phyloP scores from a whole-genome alignment of 1,139 yeast species.

The Groenewaldozyma sp. region DNA sequence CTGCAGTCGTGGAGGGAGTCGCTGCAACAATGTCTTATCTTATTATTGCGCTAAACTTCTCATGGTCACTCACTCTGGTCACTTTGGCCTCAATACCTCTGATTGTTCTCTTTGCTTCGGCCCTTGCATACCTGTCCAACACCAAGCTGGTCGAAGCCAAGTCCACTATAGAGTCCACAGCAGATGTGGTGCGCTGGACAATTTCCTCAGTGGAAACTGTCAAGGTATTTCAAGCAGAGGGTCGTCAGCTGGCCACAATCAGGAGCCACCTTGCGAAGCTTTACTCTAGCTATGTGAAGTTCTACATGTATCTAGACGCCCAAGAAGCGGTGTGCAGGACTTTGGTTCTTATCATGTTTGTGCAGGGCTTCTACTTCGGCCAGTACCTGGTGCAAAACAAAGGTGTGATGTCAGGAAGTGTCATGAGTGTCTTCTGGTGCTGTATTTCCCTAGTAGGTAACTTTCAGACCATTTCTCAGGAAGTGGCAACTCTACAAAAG shows the following conservation, averaged over 20 bases:
- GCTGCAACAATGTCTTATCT: conserved; percentile 49
- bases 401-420: conserved; percentile 46
- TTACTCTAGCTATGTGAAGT: conserved; percentile 38
- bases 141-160: conserved; percentile 51
- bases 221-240: conserved; percentile 51
- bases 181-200: conserved; percentile 64
- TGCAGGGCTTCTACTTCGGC: conserved; percentile 92
- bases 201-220: conserved; percentile 52
- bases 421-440: conserved; percentile 75
- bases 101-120: conserved; percentile 41
- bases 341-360: conserved; percentile 62
- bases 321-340: conserved; percentile 53
- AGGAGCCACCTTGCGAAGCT: conserved; percentile 34
- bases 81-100: conserved; percentile 66
- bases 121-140: conserved; percentile 46
- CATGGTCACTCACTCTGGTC: conserved; percentile 79
- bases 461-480: conserved; percentile 27
- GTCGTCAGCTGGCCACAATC: conserved; percentile 42
- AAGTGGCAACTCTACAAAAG: conserved; percentile 19
- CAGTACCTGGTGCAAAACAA: conserved; percentile 48
- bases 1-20: conserved; percentile 43
- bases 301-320: conserved; percentile 42
- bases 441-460: conserved; percentile 62
- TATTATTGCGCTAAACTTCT: conserved; percentile 59
- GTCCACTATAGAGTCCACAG: conserved; percentile 42